Evolutionary conservation across 2,329 filamentous ascomycete genomes (phyloP).

Genomic region (Pseudogymnoascus sp.): DNA sequence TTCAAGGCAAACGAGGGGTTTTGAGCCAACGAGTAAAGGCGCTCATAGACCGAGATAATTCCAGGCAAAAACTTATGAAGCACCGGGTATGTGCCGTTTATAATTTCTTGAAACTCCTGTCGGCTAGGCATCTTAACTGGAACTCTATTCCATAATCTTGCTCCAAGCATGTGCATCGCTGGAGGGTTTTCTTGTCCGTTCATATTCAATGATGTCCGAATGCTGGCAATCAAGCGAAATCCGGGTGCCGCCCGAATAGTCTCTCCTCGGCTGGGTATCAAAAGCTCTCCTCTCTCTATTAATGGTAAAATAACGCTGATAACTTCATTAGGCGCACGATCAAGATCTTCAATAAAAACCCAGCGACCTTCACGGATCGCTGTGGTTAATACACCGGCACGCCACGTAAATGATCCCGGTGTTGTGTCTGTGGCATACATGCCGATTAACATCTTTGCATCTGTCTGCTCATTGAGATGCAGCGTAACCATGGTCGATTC

Average conservation of each 20-base stretch:
- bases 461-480: constrained; percentile 95
- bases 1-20: constrained; percentile 37
- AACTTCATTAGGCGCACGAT: constrained; percentile 89
- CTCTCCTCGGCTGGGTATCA: constrained; percentile 84
- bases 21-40: constrained; percentile 38
- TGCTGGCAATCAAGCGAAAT: constrained; percentile 87
- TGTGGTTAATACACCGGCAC: constrained; percentile 83
- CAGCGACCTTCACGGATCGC: constrained; percentile 90
- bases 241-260: constrained; percentile 71
- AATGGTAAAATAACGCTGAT: constrained; percentile 87
- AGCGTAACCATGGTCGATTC: constrained; percentile 80
- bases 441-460: constrained; percentile 91
- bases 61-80: constrained; percentile 54
- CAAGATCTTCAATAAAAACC: constrained; percentile 95
- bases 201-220: constrained; percentile 65
- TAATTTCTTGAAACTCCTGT: constrained; percentile 66
- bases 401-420: constrained; percentile 87
- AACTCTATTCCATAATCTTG: constrained; percentile 79
- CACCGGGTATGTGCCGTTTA: constrained; percentile 60
- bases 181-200: constrained; percentile 60
- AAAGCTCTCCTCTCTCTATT: constrained; percentile 82
- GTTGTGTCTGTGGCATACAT: constrained; percentile 85
- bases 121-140: constrained; percentile 56
- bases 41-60: constrained; percentile 51
- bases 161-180: constrained; percentile 62